Evolutionary conservation across 306 rosid species (phyloP).

Genomic region (Dryas alaskensis): DNA sequence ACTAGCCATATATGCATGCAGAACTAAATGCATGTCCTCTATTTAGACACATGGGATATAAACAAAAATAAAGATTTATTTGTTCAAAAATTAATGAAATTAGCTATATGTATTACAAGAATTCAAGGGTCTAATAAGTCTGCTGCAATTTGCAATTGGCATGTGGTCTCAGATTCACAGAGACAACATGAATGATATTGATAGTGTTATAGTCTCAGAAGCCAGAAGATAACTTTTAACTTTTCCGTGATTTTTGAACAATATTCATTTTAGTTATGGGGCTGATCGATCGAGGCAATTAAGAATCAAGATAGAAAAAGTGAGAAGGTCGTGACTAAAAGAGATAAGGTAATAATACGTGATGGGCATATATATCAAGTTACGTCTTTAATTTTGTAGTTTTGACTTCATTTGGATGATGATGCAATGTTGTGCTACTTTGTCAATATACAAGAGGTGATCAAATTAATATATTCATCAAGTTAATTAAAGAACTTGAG

Average conservation of each 20-base stretch:
- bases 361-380: background rate
- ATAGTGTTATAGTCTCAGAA: background rate
- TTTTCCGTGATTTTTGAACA: conserved; percentile 24
- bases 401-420: conserved; percentile 15
- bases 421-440: background rate
- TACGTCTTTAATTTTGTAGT: conserved; percentile 3
- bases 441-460: background rate
- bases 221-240: background rate
- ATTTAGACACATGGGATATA: too few species aligned
- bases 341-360: conserved; percentile 6
- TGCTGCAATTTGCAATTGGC: too few species aligned
- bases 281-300: background rate
- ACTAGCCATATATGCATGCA: background rate
- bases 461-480: background rate
- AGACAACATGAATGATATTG: background rate
- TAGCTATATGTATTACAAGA: too few species aligned
- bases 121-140: too few species aligned
- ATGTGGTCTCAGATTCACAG: too few species aligned
- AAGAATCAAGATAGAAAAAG: background rate
- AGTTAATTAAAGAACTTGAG: too few species aligned
- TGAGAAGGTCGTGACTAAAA: conserved; percentile 7
- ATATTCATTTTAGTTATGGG: background rate
- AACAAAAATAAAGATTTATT: too few species aligned
- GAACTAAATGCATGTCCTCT: too few species aligned
- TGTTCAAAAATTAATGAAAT: too few species aligned